phyloP scores from a whole-genome alignment of 768 basidiomycete genomes.

The Nidularia sp. region DNA sequence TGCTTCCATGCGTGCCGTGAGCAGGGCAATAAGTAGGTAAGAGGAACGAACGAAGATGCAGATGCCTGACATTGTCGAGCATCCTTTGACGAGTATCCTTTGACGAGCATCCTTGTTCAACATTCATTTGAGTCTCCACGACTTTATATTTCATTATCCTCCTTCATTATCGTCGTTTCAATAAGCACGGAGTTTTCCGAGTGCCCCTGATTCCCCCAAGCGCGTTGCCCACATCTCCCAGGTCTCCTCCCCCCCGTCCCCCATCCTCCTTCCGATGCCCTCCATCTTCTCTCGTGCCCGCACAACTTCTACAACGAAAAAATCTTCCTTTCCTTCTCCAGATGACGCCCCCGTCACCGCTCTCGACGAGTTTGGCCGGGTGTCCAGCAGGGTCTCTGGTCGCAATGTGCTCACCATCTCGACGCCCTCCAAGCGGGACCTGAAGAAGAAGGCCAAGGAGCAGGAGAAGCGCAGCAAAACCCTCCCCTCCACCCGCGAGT shows the following conservation, averaged over 20 bases:
- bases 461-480: conserved; percentile 37
- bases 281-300: conserved; percentile 71
- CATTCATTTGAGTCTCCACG: no score
- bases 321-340: conserved; percentile 15
- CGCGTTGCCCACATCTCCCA: conserved; percentile 12
- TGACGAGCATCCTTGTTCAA: no score
- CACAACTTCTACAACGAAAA: conserved; percentile 56
- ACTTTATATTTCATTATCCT: no score
- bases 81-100: no score
- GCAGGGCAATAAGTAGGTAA: no score
- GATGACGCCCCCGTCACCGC: conserved; percentile 19
- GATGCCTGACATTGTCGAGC: no score
- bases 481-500: conserved; percentile 30
- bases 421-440: conserved; percentile 43
- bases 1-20: no score
- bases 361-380: conserved; percentile 66
- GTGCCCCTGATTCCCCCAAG: conserved; percentile 16
- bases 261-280: conserved; percentile 44
- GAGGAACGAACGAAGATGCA: no score
- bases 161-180: no score
- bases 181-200: conserved; percentile 20
- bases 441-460: conserved; percentile 41
- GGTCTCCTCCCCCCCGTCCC: not conserved
- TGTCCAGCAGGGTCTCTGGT: conserved; percentile 41
- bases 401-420: conserved; percentile 18